Base-by-base conservation (phyloP, 176 grass and related monocot species). In the Juncus effusus region DNA sequence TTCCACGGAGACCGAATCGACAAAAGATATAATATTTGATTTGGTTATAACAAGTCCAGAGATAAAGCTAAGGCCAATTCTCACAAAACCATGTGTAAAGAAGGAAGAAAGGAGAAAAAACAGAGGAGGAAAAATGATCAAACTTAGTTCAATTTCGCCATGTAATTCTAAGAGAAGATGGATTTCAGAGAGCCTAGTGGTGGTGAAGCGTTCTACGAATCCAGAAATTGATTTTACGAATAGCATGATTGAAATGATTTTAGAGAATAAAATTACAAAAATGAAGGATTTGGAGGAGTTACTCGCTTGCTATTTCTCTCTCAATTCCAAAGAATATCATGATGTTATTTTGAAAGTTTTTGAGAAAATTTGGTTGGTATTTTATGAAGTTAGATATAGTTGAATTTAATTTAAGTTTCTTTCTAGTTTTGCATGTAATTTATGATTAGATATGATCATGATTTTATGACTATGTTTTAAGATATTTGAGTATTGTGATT, bases 221-320 rank as follows among this genome's bases (percentile, higher is more conserved):
- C 87, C 92, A 38, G 84, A 85, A 76, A 66, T 45, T 65, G 87
- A 91, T 63, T 82, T 96, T 69, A 81, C 78, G 38, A 87, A 88
- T 62, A 90, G 86, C 76, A 96, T 96, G 87, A 62, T 84, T 39
- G 92, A 96, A 63, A 96, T 96, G 92, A 78, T 96, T 50, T 55
- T 58, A 7, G 85, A 81, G 74, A 96, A 91, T 60, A 62, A 53
- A 39, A 74, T 96, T 15, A 53, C 63, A n/a, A 53, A 40, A 61
- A 3, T 73, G 2, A 81, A 81, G 70, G 92, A 91, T 56, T 76
- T 91, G 47, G 82, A 96, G 84, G 87, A 96, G 74, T 79, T 96
- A 13, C 77, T 96, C 4, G 82, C 87, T 2, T 96, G 87, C 79
- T 96, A 91, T 85, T 76, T 96, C 14, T 79, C 87, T 13, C 79